These are phyloP conservation scores for Clohesyomyces aquaticus DNA, from an alignment of 495 filamentous ascomycete species.

Conservation along the genomic window DNA sequence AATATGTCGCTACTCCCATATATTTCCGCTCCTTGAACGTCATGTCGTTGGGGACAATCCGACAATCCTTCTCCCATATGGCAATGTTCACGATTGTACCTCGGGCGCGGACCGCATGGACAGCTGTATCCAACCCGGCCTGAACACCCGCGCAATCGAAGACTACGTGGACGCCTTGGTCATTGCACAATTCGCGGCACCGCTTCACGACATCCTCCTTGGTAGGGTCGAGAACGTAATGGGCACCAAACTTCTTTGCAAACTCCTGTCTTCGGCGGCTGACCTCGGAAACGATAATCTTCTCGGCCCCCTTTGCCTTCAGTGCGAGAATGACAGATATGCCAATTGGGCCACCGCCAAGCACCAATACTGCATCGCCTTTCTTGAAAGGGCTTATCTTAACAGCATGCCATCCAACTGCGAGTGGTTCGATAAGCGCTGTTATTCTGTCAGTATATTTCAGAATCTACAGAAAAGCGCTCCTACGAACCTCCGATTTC, in stretches of 20 bases:
- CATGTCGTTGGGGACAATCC: slow-evolving; percentile 56
- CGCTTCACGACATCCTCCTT: slow-evolving; percentile 55
- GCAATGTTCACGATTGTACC: slow-evolving; percentile 67
- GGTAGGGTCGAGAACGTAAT: slow-evolving; percentile 59
- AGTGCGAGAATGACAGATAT: slow-evolving; percentile 64
- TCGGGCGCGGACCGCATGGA: slow-evolving; percentile 53
- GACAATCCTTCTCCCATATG: slow-evolving; percentile 60
- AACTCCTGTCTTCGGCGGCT: slow-evolving; percentile 54
- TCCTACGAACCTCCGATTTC: slow-evolving; percentile 54
- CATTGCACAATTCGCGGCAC: slow-evolving; percentile 53
- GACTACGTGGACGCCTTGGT: slow-evolving; percentile 57
- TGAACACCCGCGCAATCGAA: slow-evolving; percentile 65
- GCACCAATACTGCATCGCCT: slow-evolving; percentile 56
- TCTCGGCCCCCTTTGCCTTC: slow-evolving; percentile 52
- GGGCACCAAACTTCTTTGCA: slow-evolving; percentile 58
- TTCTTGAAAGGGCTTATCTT: slow-evolving; percentile 56
- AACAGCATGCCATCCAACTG: slow-evolving; percentile 71
- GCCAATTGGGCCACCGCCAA: slow-evolving; percentile 67
- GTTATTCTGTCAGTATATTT: neutral
- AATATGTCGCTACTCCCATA: slow-evolving; percentile 60
- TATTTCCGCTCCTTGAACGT: slow-evolving; percentile 61
- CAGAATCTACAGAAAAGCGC: neutral
- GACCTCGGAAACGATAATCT: slow-evolving; percentile 63
- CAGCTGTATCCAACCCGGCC: slow-evolving; percentile 54
- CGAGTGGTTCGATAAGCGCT: slow-evolving; percentile 64